Conservation (phyloP, 495 filamentous ascomycete genomes). For the Bacidia rubella region DNA sequence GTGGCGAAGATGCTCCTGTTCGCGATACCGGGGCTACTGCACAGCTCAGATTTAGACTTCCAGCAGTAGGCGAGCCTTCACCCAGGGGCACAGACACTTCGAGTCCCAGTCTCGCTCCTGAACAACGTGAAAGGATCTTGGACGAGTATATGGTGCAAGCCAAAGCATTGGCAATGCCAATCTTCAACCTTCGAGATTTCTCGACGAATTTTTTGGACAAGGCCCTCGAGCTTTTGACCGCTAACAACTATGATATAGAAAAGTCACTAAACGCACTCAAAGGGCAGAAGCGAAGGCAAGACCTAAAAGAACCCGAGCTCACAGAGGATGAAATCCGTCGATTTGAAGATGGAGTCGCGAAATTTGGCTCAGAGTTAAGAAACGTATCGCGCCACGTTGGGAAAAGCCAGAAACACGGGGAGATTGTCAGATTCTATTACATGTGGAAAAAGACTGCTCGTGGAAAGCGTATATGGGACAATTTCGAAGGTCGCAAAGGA, state of each 20-base stretch:
- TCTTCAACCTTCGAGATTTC: conserved; percentile 49
- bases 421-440: conserved; percentile 88
- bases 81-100: conserved; percentile 36
- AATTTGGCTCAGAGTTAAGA: conserved; percentile 82
- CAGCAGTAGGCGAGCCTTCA: conserved; percentile 31
- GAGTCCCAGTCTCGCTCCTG: conserved; percentile 23
- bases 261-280: conserved; percentile 61
- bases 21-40: conserved; percentile 42
- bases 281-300: conserved; percentile 52
- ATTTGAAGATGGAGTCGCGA: conserved; percentile 85
- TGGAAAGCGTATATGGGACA: conserved; percentile 80
- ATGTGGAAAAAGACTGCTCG: conserved; percentile 92
- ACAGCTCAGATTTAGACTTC: conserved; percentile 38
- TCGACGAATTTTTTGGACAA: conserved; percentile 85
- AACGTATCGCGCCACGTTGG: conserved; percentile 67
- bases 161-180: conserved; percentile 38
- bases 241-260: conserved; percentile 54
- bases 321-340: conserved; percentile 65
- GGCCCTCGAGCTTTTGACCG: conserved; percentile 59
- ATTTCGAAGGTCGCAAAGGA: conserved; percentile 69
- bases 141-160: conserved; percentile 64
- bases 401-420: conserved; percentile 58
- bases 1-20: conserved; percentile 62
- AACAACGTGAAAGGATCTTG: conserved; percentile 40
- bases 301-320: conserved; percentile 75